These are phyloP conservation scores for Lineolata rhizophorae DNA, from an alignment of 495 filamentous ascomycete genomes.

Conservation along the genomic window DNA sequence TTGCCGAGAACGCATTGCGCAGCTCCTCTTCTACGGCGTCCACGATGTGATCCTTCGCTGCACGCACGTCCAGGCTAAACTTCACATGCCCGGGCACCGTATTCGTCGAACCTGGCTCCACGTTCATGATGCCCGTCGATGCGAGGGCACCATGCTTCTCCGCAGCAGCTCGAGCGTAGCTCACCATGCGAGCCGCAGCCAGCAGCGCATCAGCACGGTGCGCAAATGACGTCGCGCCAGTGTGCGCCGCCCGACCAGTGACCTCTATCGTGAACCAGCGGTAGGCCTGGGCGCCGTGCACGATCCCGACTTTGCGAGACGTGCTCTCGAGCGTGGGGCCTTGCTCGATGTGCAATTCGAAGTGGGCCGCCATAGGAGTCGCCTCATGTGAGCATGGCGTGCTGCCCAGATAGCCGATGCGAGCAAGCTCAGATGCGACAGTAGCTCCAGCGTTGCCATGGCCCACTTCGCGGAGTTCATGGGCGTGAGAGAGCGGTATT, in stretches of 20 bases:
- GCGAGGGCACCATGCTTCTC: slow-evolving; percentile 33
- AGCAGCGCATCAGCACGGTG: slow-evolving; percentile 42
- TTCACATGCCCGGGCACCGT: slow-evolving; percentile 49
- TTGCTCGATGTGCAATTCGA: slow-evolving; percentile 72
- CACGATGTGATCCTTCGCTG: slow-evolving; percentile 33
- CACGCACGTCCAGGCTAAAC: slow-evolving; percentile 53
- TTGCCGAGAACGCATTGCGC: slow-evolving; percentile 29
- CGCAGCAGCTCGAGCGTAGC: slow-evolving; percentile 41
- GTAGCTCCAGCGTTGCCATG: slow-evolving; percentile 26
- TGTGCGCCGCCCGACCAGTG: slow-evolving; percentile 45
- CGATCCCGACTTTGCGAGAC: slow-evolving; percentile 42
- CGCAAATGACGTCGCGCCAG: slow-evolving; percentile 48
- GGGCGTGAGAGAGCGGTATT: slow-evolving; percentile 38
- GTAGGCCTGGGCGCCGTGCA: slow-evolving; percentile 47
- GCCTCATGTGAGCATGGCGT: slow-evolving; percentile 32
- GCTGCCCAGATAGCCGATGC: slow-evolving; percentile 46
- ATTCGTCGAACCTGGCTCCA: slow-evolving; percentile 47
- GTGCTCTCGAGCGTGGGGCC: slow-evolving; percentile 44
- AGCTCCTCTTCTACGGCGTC: slow-evolving; percentile 31
- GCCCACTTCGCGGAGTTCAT: slow-evolving; percentile 32
- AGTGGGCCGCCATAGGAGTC: slow-evolving; percentile 57
- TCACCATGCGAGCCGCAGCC: slow-evolving; percentile 44
- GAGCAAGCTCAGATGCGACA: slow-evolving; percentile 44
- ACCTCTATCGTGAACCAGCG: slow-evolving; percentile 51
- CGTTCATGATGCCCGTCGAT: slow-evolving; percentile 47